A percentile compares a stretch with the other conserved stretches of the same genome.
These are phyloP conservation scores for Rosa multiflora DNA, from an alignment of 306 rosid species.

Conservation along the genomic window DNA sequence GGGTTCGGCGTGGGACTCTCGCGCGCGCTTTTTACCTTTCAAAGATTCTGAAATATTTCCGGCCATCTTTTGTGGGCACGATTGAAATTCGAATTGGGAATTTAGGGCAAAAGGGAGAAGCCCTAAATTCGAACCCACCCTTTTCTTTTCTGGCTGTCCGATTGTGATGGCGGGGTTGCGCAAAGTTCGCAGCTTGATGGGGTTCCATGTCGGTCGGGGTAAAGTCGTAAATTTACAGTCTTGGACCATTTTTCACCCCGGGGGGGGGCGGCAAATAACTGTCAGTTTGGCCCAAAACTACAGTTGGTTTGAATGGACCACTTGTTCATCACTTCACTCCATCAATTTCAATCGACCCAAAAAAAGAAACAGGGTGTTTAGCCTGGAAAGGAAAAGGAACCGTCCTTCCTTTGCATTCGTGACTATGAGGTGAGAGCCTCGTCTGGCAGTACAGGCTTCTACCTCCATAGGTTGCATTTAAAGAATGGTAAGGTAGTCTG, in stretches of 20 bases:
- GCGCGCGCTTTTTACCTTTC: constrained; percentile 36
- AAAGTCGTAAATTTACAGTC: background rate
- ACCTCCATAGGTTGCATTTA: too few relatives aligned
- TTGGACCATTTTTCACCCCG: background rate
- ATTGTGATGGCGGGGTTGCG: constrained; percentile 5
- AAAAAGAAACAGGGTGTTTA: too few relatives aligned
- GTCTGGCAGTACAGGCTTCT: too few relatives aligned
- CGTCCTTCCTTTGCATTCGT: too few relatives aligned
- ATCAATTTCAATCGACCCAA: too few relatives aligned
- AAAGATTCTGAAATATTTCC: constrained; percentile 25
- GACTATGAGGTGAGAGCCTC: too few relatives aligned
- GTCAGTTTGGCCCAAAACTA: background rate
- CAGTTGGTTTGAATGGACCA: background rate
- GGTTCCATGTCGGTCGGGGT: background rate
- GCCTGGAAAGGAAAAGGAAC: too few relatives aligned
- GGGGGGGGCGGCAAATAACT: background rate
- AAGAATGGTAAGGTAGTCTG: too few relatives aligned
- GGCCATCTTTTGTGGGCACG: constrained; percentile 11
- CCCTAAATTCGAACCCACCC: background rate
- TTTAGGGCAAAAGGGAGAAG: background rate
- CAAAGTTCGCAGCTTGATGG: background rate
- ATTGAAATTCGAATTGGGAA: constrained; percentile 8
- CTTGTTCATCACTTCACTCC: background rate
- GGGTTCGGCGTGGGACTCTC: constrained; percentile 21
- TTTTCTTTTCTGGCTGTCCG: background rate